These are phyloP conservation scores for Flaveria linearis DNA, from an alignment of 129 eudicot species.

Conservation along the genomic window DNA sequence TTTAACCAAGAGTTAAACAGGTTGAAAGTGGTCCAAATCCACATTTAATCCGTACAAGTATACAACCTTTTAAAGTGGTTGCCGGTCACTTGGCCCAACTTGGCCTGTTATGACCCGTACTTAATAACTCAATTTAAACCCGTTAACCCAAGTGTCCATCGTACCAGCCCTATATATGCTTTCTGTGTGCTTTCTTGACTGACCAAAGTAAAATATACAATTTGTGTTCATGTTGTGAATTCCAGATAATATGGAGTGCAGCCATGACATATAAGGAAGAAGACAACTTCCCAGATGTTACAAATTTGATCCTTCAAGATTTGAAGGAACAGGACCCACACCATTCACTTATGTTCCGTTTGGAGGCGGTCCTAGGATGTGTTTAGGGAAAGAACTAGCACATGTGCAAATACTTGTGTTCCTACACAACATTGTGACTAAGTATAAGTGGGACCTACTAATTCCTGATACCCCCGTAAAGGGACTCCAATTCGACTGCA, in stretches of 20 bases:
- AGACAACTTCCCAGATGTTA: no score
- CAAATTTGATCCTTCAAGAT: conserved; percentile 56
- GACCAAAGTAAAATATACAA: no score
- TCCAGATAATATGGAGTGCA: no score
- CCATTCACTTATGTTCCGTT: conserved; percentile 49
- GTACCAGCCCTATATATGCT: not conserved
- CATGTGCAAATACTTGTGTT: conserved; percentile 48
- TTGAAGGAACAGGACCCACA: conserved; percentile 47
- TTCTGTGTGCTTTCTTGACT: no score
- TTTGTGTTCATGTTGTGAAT: no score
- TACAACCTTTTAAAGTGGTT: no score
- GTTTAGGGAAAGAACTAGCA: conserved; percentile 62
- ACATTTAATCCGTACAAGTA: not conserved
- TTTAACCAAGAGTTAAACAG: conserved; percentile 1
- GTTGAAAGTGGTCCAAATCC: not conserved
- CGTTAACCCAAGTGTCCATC: not conserved
- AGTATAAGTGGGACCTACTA: conserved; percentile 44
- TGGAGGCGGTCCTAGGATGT: conserved; percentile 68
- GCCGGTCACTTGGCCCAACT: no score
- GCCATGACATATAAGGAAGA: no score
- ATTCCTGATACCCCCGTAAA: conserved; percentile 34
- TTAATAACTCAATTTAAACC: not conserved
- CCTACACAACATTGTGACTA: conserved; percentile 46
- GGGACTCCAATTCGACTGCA: conserved; percentile 27
- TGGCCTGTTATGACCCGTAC: no score